Conservation (phyloP, 208 protist species). For the Wallacemonas collosoma region DNA sequence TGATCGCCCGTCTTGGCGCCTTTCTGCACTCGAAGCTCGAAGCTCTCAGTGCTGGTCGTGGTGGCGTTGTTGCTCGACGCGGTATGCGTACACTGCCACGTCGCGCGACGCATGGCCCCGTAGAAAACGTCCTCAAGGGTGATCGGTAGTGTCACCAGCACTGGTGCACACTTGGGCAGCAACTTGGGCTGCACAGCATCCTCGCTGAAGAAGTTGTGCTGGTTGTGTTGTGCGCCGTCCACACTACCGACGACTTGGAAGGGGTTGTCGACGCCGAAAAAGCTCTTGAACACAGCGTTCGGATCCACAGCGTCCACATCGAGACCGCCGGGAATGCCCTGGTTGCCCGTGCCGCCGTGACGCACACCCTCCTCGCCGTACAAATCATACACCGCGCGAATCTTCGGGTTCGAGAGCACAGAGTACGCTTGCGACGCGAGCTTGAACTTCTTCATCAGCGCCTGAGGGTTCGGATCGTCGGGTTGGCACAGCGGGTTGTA, state of each 20-base stretch:
- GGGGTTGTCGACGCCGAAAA: conserved; percentile 90
- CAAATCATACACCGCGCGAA: conserved; percentile 86
- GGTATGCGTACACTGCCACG: conserved; percentile 51
- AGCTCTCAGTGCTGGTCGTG: conserved; percentile 40
- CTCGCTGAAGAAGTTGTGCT: conserved; percentile 82
- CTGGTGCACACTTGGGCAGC: conserved; percentile 52
- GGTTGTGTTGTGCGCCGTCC: conserved; percentile 72
- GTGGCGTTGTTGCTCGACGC: conserved; percentile 21
- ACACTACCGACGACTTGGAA: conserved; percentile 84
- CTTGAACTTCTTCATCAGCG: conserved; percentile 76
- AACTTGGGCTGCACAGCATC: conserved; percentile 55
- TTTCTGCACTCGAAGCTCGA: conserved; percentile 72
- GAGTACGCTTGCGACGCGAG: conserved; percentile 88
- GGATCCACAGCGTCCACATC: conserved; percentile 80
- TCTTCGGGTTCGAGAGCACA: conserved; percentile 86
- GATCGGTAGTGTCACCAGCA: conserved; percentile 64
- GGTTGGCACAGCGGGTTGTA: conserved; percentile 88
- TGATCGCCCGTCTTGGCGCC: conserved; percentile 70
- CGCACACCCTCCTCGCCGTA: conserved; percentile 92
- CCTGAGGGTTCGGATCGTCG: conserved; percentile 55
- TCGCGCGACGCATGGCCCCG: conserved; percentile 72
- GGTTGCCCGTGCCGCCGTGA: conserved; percentile 82
- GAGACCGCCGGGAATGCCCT: conserved; percentile 77
- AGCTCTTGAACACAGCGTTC: conserved; percentile 77
- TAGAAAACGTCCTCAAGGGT: conserved; percentile 87